phyloP scores from a whole-genome alignment of 2,329 filamentous ascomycete genomes.

The Dactylellina leptospora region DNA sequence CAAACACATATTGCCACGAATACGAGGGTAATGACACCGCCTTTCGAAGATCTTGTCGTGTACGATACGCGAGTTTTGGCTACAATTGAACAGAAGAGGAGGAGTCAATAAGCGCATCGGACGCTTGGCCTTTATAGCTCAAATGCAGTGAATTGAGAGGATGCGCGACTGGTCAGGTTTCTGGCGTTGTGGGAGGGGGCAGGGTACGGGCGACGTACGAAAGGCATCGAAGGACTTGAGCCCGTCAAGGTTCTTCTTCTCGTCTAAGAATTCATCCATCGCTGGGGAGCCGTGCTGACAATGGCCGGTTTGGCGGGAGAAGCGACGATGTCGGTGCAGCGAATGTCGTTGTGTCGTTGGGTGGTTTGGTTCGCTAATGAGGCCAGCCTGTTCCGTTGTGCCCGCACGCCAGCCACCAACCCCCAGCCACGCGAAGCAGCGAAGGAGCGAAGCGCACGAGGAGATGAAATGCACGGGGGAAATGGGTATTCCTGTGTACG shows the following conservation, averaged over 20 bases:
- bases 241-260: slow-evolving; percentile 61
- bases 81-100: no score
- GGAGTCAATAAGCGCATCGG: no score
- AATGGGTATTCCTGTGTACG: no score
- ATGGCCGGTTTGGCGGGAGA: slow-evolving; percentile 17
- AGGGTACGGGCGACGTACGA: slow-evolving; percentile 66
- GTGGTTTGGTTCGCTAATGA: slow-evolving; percentile 1
- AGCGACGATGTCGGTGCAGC: slow-evolving; percentile 6
- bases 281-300: slow-evolving; percentile 13
- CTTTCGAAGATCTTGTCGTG: slow-evolving; percentile 80
- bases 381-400: slow-evolving; percentile 52
- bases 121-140: no score
- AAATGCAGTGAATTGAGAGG: no score
- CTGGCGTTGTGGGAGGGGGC: no score
- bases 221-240: slow-evolving; percentile 95
- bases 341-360: slow-evolving; percentile 22
- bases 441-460: neutral
- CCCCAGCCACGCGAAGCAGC: neutral
- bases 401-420: slow-evolving; percentile 4
- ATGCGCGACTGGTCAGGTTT: neutral
- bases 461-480: neutral
- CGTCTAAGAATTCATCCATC: slow-evolving; percentile 55
- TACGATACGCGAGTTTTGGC: slow-evolving; percentile 97
- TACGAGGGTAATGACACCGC: slow-evolving; percentile 87
- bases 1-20: slow-evolving; percentile 78